A percentile compares a stretch with the other conserved stretches of the same genome.
Conservation (phyloP, 441 rosid species). For the Euphorbia schlechtendalii region DNA sequence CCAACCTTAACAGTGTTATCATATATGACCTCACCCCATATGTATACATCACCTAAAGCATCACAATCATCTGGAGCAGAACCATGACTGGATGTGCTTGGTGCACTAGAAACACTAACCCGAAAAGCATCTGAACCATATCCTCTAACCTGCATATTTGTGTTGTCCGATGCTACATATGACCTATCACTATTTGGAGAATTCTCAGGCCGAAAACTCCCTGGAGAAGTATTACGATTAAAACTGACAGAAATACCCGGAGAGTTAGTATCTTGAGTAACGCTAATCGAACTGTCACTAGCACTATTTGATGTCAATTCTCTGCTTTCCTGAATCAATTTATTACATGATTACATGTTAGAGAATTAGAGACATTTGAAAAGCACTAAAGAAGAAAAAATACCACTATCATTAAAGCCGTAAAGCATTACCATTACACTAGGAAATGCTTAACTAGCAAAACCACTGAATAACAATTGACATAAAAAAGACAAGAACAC, state of each 20-base stretch:
- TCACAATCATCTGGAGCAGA: constrained; percentile 93
- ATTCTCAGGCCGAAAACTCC: constrained; percentile 48
- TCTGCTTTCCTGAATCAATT: constrained; percentile 68
- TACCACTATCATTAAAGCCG: neutral
- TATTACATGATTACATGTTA: too few relatives aligned
- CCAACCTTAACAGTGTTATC: constrained; percentile 55
- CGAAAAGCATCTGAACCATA: constrained; percentile 83
- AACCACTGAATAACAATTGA: too few relatives aligned
- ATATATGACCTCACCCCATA: constrained; percentile 89
- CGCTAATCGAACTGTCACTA: constrained; percentile 69
- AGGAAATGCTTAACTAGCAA: too few relatives aligned
- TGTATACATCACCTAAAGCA: constrained; percentile 88
- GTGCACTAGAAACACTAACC: constrained; percentile 92
- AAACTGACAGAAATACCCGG: constrained; percentile 55
- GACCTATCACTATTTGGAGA: constrained; percentile 61
- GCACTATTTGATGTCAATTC: constrained; percentile 79
- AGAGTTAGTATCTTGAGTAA: constrained; percentile 57
- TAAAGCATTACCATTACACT: too few relatives aligned
- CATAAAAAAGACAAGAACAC: too few relatives aligned
- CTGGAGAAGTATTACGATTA: constrained; percentile 43
- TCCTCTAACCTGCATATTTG: constrained; percentile 80
- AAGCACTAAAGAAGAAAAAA: neutral
- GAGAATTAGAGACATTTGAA: constrained; percentile 6
- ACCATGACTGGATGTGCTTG: constrained; percentile 93
- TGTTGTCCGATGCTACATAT: constrained; percentile 77